Evolutionary conservation across 805 yeast species (phyloP), one percentile per base, ranked within the genome.

Genomic region (Cyberlindnera samutprakarnensis): DNA sequence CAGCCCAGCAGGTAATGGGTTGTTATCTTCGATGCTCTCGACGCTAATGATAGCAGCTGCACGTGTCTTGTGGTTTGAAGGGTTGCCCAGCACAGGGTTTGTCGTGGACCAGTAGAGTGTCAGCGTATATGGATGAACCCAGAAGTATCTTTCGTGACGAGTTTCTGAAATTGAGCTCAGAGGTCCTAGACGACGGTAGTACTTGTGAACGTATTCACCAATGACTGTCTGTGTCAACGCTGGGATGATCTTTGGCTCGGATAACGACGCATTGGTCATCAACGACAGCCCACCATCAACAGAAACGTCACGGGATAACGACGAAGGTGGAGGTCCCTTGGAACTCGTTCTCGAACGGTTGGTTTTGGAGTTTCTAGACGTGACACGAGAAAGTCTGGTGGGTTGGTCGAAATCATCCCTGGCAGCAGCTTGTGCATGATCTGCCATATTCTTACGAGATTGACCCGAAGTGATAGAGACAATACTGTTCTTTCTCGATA

Each of bases 81-180:
- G 82, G 43, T 81, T 78, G 4, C 75, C 70, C 29, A 81, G 53
- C 0, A 79, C 80, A 1, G 96, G 96, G 49, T 83, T 84, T 10
- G 76, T 67, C 5, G 72, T 68, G 4, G 90, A 78, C 98, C 98
- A 90, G 56, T 85, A 87, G 28, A 90, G 64, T 0, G 95, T 85
- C 63, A 86, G 61, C 7, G 92, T 80, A 56, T 88, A 88, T 4
- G 98, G 97, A 57, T 90, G 95, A 27, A 92, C 74, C 97, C 97
- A 92, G 68, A 90, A 90, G 61, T 75, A 90, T 43, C 96, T 70
- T 51, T 82, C 92, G 51, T 90, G 98, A 38, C 96, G 72, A 25
- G 72, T 71, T 31, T 86, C 92, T 0, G 90, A 72, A 14, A 85
- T 68, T 7, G 67, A 57, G 23, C 85, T 78, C 30, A 84, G 64